phyloP scores from a whole-genome alignment of 331 rosid species.

The Saraca asoca region DNA sequence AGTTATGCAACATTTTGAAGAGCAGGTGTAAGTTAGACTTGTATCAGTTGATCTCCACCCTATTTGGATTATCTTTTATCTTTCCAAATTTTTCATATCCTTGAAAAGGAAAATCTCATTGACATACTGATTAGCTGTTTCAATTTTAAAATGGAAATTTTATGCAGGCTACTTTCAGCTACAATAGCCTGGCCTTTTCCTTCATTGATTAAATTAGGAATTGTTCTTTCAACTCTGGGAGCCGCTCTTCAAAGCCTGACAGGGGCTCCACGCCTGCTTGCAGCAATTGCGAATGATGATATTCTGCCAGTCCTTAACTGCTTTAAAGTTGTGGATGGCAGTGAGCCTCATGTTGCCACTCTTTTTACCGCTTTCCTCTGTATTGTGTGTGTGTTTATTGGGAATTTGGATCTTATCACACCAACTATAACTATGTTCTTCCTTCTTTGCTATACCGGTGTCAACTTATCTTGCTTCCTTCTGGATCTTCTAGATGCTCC shows the following conservation, averaged over 20 bases:
- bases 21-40: too few species aligned
- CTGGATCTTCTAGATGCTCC: slow-evolving; percentile 99
- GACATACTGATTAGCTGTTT: slow-evolving; percentile 3
- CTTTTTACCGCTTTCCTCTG: slow-evolving; percentile 89
- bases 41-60: too few species aligned
- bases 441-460: slow-evolving; percentile 94
- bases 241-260: slow-evolving; percentile 99
- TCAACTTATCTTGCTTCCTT: slow-evolving; percentile 99
- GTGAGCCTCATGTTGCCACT: slow-evolving; percentile 88
- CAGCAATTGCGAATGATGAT: slow-evolving; percentile 98
- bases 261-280: slow-evolving; percentile 98
- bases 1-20: too few species aligned
- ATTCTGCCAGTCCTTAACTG: slow-evolving; percentile 90
- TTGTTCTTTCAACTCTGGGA: slow-evolving; percentile 95
- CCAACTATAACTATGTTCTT: slow-evolving; percentile 98
- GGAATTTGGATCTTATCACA: slow-evolving; percentile 98
- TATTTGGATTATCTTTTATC: not conserved
- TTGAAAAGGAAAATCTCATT: not conserved
- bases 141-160: slow-evolving; percentile 37
- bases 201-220: slow-evolving; percentile 84
- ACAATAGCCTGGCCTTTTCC: slow-evolving; percentile 98
- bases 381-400: slow-evolving; percentile 85
- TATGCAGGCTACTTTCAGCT: slow-evolving; percentile 92
- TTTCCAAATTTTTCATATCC: not conserved
- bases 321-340: slow-evolving; percentile 82